Percentiles rank a stretch among this genome's conserved stretches.
phyloP scores from a whole-genome alignment of 306 rosid species.

The Quillaja saponaria region DNA sequence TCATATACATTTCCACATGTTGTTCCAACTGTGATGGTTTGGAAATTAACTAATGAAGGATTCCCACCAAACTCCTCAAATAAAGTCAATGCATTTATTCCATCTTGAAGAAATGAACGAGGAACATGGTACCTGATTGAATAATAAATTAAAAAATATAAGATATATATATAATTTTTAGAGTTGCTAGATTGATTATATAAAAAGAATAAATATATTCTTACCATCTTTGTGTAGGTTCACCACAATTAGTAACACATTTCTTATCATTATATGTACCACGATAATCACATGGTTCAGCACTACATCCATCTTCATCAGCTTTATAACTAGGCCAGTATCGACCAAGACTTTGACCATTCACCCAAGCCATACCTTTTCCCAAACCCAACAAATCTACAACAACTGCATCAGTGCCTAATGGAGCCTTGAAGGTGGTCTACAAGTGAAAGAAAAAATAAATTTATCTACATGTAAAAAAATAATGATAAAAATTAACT shows the following conservation, averaged over 20 bases:
- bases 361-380: conserved; percentile 40
- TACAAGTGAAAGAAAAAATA: neutral
- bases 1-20: conserved; percentile 30
- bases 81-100: conserved; percentile 27
- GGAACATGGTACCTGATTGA: conserved; percentile 43
- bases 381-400: conserved; percentile 35
- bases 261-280: conserved; percentile 28
- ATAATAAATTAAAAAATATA: too few relatives aligned
- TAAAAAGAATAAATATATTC: neutral
- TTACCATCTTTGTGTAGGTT: conserved; percentile 40
- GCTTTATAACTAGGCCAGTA: conserved; percentile 41
- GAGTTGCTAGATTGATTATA: neutral
- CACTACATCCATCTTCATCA: conserved; percentile 22
- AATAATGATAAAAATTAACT: neutral
- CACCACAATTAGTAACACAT: conserved; percentile 33
- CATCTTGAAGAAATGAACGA: conserved; percentile 28
- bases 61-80: conserved; percentile 47
- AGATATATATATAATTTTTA: too few relatives aligned
- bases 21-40: conserved; percentile 19
- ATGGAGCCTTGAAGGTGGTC: conserved; percentile 42
- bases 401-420: conserved; percentile 29
- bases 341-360: conserved; percentile 31
- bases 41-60: conserved; percentile 35
- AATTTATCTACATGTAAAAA: too few relatives aligned
- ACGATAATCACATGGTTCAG: conserved; percentile 36